A percentile compares a stretch with the other conserved stretches of the same genome.
Conservation (phyloP, 371 early-diverging fungal species). For the Dinochytrium kinnereticum region DNA sequence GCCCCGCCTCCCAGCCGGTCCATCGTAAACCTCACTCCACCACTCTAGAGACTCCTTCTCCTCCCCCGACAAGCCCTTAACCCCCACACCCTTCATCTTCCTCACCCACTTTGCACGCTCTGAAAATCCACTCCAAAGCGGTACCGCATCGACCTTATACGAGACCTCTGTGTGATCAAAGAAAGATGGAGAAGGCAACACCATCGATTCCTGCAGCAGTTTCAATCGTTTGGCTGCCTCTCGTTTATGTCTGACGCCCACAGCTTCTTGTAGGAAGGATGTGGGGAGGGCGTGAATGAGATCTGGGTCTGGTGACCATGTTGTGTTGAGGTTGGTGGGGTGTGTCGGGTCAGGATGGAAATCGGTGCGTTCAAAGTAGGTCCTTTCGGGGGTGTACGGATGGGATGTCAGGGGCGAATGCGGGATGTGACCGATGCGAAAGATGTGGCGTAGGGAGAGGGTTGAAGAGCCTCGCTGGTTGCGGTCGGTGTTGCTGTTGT, state of each 20-base stretch:
- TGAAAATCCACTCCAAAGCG: neutral
- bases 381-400: neutral
- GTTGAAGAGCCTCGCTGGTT: neutral
- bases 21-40: neutral
- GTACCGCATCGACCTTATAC: neutral
- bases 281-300: neutral
- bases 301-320: neutral
- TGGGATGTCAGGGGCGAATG: neutral
- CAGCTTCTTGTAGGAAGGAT: neutral
- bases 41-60: neutral
- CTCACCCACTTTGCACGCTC: neutral
- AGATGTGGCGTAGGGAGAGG: slow-evolving; percentile 6
- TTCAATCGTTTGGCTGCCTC: neutral
- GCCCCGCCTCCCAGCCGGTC: too few relatives aligned
- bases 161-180: neutral
- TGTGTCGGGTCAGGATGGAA: neutral
- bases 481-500: neutral
- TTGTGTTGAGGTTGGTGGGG: neutral
- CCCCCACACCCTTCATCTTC: neutral
- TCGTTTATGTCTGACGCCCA: neutral
- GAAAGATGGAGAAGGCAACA: neutral
- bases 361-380: slow-evolving; percentile 2
- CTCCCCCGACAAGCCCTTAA: neutral
- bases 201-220: neutral
- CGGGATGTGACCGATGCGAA: neutral